Evolutionary conservation across 2,329 filamentous ascomycete genomes (phyloP).

Genomic region (Microdochium paspali): DNA sequence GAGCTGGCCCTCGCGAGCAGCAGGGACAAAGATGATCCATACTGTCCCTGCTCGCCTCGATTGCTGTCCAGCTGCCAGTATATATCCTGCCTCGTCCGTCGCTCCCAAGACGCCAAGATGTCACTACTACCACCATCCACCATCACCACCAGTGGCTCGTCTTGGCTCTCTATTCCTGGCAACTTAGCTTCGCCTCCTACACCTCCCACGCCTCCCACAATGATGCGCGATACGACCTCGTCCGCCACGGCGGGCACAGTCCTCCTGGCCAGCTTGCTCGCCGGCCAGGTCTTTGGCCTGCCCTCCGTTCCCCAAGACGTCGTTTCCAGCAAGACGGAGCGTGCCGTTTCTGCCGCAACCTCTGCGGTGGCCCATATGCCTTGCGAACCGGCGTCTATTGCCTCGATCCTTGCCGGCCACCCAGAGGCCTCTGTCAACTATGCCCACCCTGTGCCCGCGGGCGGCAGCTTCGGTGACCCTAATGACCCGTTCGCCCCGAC

Average conservation of each 20-base stretch:
- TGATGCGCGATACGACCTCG: neutral
- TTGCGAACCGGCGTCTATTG: slow-evolving; percentile 13
- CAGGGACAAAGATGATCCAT: no score
- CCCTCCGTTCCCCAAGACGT: no score
- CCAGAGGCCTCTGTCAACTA: slow-evolving; percentile 13
- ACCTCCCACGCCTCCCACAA: neutral
- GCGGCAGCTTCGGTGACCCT: slow-evolving; percentile 14
- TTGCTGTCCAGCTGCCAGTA: no score
- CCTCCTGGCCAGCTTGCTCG: neutral
- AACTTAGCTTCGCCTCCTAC: neutral
- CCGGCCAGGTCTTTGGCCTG: neutral
- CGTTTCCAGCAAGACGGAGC: no score
- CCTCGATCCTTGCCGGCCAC: slow-evolving; percentile 9
- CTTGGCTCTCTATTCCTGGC: neutral
- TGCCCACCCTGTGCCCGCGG: slow-evolving; percentile 11
- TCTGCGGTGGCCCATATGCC: slow-evolving; percentile 4
- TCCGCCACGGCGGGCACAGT: neutral
- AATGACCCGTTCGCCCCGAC: slow-evolving; percentile 11
- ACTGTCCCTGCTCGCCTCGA: no score
- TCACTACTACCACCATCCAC: no score
- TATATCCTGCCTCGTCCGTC: no score
- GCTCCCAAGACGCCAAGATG: no score
- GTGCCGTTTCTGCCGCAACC: slow-evolving; percentile 2
- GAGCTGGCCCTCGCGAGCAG: no score
- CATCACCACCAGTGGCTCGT: neutral